phyloP scores from a whole-genome alignment of 257 asterid genomes.

The Solanum paucissectum region DNA sequence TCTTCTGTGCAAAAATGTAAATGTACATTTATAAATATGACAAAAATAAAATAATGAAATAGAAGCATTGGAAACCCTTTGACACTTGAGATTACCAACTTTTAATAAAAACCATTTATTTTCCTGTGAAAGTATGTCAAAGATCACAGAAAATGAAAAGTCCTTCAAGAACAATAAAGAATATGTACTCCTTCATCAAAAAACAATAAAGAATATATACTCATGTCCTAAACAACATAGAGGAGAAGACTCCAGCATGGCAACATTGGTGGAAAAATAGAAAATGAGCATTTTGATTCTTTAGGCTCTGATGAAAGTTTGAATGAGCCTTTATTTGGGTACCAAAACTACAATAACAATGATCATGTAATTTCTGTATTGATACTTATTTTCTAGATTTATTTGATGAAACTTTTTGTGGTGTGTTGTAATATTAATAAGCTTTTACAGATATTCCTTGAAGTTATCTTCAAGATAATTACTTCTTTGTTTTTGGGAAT shows the following conservation, averaged over 20 bases:
- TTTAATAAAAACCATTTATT: background rate
- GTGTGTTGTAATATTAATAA: background rate
- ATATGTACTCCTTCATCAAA: background rate
- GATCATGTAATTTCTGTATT: background rate
- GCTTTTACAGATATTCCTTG: background rate
- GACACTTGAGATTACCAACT: background rate
- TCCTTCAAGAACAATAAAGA: background rate
- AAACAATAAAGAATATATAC: background rate
- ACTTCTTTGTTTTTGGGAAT: background rate
- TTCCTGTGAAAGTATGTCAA: background rate
- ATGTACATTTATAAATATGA: background rate
- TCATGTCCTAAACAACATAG: background rate
- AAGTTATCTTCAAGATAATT: background rate
- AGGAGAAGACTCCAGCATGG: background rate
- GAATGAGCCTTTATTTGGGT: background rate
- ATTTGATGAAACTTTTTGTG: background rate
- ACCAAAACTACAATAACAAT: background rate
- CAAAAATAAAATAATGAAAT: too few relatives aligned
- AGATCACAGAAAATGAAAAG: background rate
- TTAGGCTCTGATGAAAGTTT: background rate
- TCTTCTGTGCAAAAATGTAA: background rate
- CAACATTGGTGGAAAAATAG: background rate
- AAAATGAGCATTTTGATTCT: background rate
- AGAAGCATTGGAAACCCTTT: background rate
- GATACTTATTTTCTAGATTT: background rate